Conservation (phyloP, 148 eudicot species). For the Chenopodium berlandieri region DNA sequence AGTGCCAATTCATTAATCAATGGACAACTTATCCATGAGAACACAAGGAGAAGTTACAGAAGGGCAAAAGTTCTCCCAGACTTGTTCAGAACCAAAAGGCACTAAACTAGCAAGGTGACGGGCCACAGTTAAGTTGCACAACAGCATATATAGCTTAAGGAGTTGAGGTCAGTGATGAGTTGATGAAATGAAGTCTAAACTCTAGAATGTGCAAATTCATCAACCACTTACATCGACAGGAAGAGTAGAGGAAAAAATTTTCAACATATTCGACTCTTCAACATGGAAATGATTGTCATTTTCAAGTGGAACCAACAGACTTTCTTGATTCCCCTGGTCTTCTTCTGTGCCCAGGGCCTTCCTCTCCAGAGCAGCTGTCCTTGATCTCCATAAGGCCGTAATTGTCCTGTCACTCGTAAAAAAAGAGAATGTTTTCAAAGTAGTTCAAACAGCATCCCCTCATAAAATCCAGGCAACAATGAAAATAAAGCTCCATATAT, state of each 20-base stretch:
- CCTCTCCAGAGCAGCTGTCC: conserved; percentile 57
- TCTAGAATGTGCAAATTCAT: background rate
- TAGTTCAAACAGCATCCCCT: background rate
- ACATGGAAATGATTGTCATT: conserved; percentile 32
- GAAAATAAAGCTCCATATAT: background rate
- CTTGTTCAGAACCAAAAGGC: too few relatives aligned
- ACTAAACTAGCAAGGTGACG: too few relatives aligned
- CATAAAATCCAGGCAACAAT: background rate
- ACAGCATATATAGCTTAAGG: background rate
- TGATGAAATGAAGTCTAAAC: background rate
- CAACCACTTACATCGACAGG: conserved; percentile 62
- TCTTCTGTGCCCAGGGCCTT: conserved; percentile 54
- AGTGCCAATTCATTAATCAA: too few relatives aligned
- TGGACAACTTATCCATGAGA: too few relatives aligned
- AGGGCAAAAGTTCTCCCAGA: too few relatives aligned
- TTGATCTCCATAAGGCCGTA: conserved; percentile 80
- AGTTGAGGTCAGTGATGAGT: background rate
- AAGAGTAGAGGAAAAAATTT: conserved; percentile 53
- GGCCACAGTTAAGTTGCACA: background rate
- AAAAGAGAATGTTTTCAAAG: background rate
- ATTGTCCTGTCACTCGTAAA: conserved; percentile 54
- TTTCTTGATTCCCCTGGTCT: conserved; percentile 58
- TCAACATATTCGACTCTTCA: conserved; percentile 55
- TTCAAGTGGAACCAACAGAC: conserved; percentile 34
- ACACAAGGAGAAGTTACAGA: too few relatives aligned